phyloP scores from a whole-genome alignment of 2,329 filamentous ascomycete genomes.

The Epichloe elymi region DNA sequence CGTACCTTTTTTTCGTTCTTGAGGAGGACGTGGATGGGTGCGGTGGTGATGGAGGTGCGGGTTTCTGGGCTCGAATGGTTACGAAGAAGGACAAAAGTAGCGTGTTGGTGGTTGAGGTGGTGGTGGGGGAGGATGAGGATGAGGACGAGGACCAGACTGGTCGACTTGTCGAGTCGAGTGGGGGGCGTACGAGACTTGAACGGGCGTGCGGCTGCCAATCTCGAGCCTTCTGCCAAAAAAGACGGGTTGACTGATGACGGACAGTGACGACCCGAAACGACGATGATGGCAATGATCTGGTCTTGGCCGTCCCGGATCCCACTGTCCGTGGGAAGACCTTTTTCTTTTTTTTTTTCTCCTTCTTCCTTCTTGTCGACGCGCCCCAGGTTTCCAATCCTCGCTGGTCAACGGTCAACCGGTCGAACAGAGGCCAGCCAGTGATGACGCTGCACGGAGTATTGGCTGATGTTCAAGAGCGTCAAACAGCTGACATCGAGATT shows the following conservation, averaged over 20 bases:
- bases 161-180: not conserved
- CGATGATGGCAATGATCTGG: not conserved
- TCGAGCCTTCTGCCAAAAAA: not conserved
- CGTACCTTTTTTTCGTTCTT: not conserved
- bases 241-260: not conserved
- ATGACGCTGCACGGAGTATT: not conserved
- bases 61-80: not conserved
- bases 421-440: not conserved
- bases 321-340: not conserved
- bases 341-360: not conserved
- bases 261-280: not conserved
- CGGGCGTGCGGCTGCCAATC: constrained; percentile 2
- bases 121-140: not conserved
- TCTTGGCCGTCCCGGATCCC: not conserved
- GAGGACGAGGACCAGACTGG: too few relatives aligned
- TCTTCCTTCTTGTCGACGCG: not conserved
- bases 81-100: not conserved
- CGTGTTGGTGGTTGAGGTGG: not conserved
- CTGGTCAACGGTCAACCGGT: not conserved
- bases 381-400: not conserved
- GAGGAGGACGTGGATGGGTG: not conserved
- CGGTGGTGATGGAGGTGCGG: not conserved
- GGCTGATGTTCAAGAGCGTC: too few relatives aligned
- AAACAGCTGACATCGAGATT: not conserved
- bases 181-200: not conserved